Conservation (phyloP, 2,329 filamentous ascomycete species). For the Penicillium sp. region DNA sequence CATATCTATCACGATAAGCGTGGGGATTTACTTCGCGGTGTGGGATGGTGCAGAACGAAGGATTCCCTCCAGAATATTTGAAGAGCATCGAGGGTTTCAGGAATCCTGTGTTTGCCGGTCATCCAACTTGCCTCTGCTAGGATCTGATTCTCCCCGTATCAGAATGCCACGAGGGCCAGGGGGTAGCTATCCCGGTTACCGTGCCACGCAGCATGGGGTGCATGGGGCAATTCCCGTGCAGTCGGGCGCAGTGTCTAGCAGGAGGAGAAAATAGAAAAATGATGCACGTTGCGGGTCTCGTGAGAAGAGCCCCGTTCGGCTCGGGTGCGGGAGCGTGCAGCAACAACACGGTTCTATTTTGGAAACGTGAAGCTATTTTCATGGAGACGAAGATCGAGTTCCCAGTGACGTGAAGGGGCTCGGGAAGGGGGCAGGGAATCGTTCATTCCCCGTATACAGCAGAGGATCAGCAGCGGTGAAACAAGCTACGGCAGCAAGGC, state of each 20-base stretch:
- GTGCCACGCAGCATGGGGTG: background rate
- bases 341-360: background rate
- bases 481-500: slow-evolving; percentile 14
- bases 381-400: background rate
- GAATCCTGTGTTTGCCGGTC: background rate
- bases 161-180: background rate
- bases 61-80: background rate
- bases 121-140: background rate
- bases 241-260: background rate
- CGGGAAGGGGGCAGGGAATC: background rate
- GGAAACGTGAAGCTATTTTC: background rate
- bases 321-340: background rate
- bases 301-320: too few species aligned
- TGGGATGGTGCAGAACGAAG: background rate
- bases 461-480: slow-evolving; percentile 18
- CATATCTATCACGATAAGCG: background rate
- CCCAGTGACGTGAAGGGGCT: background rate
- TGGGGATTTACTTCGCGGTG: background rate
- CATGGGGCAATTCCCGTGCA: background rate
- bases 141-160: background rate
- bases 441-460: slow-evolving; percentile 10
- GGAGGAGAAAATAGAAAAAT: background rate
- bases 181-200: background rate
- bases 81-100: background rate
- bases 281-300: background rate